Percentiles rank a stretch among this genome's conserved stretches.
Evolutionary conservation across 306 rosid species (phyloP).

Genomic region (Benincasa hispida): DNA sequence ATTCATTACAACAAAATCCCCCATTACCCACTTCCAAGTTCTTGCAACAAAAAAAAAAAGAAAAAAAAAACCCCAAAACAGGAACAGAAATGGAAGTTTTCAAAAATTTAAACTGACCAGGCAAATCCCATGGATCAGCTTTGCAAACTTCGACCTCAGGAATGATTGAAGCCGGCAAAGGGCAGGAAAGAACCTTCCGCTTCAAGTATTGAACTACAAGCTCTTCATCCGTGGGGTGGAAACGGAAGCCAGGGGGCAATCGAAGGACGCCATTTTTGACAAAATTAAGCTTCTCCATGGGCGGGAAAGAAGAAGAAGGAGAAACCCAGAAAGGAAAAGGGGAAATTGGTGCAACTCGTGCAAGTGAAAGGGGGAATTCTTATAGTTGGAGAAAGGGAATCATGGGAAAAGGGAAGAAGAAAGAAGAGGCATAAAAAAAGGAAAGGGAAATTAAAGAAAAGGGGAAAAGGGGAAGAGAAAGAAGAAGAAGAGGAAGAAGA

Average conservation of each 20-base stretch:
- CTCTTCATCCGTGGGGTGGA: constrained; percentile 93
- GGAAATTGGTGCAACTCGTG: not conserved
- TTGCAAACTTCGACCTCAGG: constrained; percentile 84
- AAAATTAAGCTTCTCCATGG: constrained; percentile 48
- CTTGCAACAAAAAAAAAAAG: too few relatives aligned
- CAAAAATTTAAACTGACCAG: constrained; percentile 30
- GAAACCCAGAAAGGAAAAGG: not conserved
- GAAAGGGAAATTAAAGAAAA: not conserved
- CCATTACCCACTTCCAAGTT: not conserved
- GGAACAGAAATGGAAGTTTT: not conserved
- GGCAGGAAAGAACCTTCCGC: constrained; percentile 62
- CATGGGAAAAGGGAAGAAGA: not conserved
- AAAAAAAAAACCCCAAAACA: not conserved
- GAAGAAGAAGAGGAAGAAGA: not conserved
- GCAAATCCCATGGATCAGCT: constrained; percentile 99
- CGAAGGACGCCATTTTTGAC: constrained; percentile 69
- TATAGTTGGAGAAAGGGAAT: constrained; percentile 17
- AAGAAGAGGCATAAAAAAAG: not conserved
- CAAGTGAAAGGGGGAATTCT: not conserved
- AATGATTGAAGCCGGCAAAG: constrained; percentile 83
- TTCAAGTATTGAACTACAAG: constrained; percentile 73
- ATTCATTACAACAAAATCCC: not conserved
- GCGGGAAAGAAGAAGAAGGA: not conserved
- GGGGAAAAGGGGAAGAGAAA: not conserved
- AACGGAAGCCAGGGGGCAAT: constrained; percentile 90